Base-by-base conservation (phyloP, 768 basidiomycete species). In the Rhizopogon rudus region DNA sequence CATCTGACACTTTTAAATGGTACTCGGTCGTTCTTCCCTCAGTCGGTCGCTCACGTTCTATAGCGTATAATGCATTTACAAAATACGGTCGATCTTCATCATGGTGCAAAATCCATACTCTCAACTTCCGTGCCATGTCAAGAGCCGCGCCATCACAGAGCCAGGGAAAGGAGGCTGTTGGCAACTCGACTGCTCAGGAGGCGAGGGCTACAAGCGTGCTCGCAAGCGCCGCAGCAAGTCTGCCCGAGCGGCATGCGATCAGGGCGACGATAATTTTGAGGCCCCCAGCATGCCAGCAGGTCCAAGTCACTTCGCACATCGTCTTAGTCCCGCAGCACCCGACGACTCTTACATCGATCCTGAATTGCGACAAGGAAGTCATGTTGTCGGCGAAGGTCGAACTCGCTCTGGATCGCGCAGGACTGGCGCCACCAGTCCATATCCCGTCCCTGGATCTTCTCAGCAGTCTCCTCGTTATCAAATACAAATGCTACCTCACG, bases 1-100 rank as follows among this genome's bases (percentile, higher is more conserved):
- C 97, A 99, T 67, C 75, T 98, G 20, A 98, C 97, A 4, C 73
- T 97, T 3, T 69, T 99, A 31, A 99, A 98, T 69, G 95, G 95
- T 90, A 64, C 42, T 49, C 49, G 3, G 13, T 49, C 8, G 4
- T 9, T 6, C 16, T 40, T 8, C 14, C 45, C 40, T 37, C 42
- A 53, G 29, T 29, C 14, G 33, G 35, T 51, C 22, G 48, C 48
- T 49, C 16, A 49, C 9, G 22, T 49, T 37, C 3, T 8, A 22
- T 45, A 96, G 95, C 86, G 4, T 98, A 94, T 74, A 98, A 98
- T 67, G 93, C 92, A 2, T 99, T 99, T 68, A 78, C 81, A 29
- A 82, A 80, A 66, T 89, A 88, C 67, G 88, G 91, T 0, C 81
- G 82, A 33, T 92, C 96, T 3, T 88, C 90, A 1, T 82, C 86